These are phyloP conservation scores for Rhizophora apiculata DNA, from an alignment of 345 rosid genomes.

Conservation along the genomic window DNA sequence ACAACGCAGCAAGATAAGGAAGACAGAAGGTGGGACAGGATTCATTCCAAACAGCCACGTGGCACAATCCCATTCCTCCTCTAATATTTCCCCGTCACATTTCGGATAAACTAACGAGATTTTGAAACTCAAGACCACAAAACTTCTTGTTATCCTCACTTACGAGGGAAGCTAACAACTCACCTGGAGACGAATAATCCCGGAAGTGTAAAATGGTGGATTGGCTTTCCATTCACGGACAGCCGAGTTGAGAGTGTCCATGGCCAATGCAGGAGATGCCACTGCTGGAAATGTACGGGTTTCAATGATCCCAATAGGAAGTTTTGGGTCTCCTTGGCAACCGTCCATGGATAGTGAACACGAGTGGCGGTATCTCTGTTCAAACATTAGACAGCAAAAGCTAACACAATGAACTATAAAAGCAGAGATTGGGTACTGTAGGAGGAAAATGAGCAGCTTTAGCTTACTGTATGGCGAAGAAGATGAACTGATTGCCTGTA, in stretches of 20 bases:
- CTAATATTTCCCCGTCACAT: not conserved
- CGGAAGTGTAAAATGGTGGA: slow-evolving; percentile 57
- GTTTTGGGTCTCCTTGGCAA: slow-evolving; percentile 42
- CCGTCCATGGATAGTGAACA: slow-evolving; percentile 65
- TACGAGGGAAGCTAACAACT: not conserved
- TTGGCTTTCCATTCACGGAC: slow-evolving; percentile 39
- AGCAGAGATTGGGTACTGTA: no score
- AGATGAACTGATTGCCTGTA: no score
- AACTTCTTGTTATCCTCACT: no score
- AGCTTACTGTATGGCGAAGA: no score
- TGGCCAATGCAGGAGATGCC: slow-evolving; percentile 46
- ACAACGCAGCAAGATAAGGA: not conserved
- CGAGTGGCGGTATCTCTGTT: slow-evolving; percentile 28
- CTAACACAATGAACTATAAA: no score
- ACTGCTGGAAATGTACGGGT: slow-evolving; percentile 50
- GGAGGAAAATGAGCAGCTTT: no score
- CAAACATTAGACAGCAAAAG: not conserved
- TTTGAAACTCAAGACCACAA: no score
- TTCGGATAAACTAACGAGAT: slow-evolving; percentile 12
- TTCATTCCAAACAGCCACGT: slow-evolving; percentile 38
- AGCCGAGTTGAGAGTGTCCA: slow-evolving; percentile 51
- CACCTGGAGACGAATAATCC: slow-evolving; percentile 80
- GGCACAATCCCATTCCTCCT: slow-evolving; percentile 25
- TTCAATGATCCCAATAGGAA: slow-evolving; percentile 51
- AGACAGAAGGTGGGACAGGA: not conserved